Evolutionary conservation across 768 basidiomycete genomes (phyloP).

Genomic region (Crassisporium funariophilum): DNA sequence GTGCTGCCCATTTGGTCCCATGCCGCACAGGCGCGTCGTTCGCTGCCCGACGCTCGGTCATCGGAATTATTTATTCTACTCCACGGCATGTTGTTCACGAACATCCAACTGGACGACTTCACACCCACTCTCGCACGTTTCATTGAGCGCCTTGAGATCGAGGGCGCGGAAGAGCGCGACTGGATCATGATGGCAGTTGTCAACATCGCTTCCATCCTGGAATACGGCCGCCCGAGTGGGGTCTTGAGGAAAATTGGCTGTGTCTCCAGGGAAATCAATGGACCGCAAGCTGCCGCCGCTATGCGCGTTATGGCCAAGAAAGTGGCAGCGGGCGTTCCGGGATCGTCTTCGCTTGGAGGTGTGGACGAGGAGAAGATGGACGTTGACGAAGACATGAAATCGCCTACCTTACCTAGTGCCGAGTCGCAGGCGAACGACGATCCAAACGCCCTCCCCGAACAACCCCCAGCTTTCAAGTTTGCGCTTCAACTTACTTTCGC

Average conservation of each 20-base stretch:
- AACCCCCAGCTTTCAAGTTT: constrained; percentile 67
- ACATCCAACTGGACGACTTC: constrained; percentile 93
- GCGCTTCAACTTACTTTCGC: constrained; percentile 80
- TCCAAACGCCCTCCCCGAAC: constrained; percentile 33
- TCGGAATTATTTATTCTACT: constrained; percentile 87
- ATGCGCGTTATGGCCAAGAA: constrained; percentile 58
- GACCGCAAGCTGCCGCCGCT: constrained; percentile 32
- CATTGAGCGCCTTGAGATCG: constrained; percentile 82
- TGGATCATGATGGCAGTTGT: constrained; percentile 97
- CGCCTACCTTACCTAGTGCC: constrained; percentile 34
- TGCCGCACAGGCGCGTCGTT: constrained; percentile 69
- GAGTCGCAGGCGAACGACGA: constrained; percentile 33
- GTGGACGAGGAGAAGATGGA: constrained; percentile 56
- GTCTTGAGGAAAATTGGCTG: constrained; percentile 67
- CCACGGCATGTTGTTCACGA: constrained; percentile 97
- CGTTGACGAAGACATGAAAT: constrained; percentile 31
- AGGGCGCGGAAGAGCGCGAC: constrained; percentile 78
- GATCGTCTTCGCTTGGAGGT: constrained; percentile 27
- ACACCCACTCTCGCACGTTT: constrained; percentile 78
- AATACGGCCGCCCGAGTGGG: constrained; percentile 81
- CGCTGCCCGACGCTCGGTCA: constrained; percentile 70
- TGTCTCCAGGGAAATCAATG: constrained; percentile 38
- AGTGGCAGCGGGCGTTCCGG: constrained; percentile 31
- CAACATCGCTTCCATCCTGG: constrained; percentile 80
- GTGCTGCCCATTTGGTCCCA: constrained; percentile 87